These are phyloP conservation scores for Fomitopsis serialis DNA, from an alignment of 768 basidiomycete species.

Conservation along the genomic window DNA sequence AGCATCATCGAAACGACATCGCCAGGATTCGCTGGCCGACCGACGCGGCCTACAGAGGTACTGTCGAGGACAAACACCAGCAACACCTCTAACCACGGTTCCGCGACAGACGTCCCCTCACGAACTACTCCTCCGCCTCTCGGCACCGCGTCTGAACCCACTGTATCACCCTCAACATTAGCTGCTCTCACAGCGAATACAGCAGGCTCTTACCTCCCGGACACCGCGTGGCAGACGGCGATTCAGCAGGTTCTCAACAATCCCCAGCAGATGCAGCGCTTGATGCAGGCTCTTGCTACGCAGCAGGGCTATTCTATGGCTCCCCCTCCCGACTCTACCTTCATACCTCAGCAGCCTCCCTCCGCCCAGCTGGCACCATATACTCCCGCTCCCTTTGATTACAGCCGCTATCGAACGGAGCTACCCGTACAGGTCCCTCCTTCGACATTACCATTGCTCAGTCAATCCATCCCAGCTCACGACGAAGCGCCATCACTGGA, in stretches of 20 bases:
- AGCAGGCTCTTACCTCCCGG: conserved; percentile 1
- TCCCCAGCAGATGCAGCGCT: conserved; percentile 52
- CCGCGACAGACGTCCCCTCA: conserved; percentile 1
- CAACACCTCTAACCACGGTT: conserved; percentile 1
- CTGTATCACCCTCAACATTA: background rate
- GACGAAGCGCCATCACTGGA: conserved; percentile 25
- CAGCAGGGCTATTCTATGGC: conserved; percentile 13
- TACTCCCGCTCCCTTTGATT: conserved; percentile 6
- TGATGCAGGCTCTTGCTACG: conserved; percentile 27
- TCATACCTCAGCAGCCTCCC: background rate
- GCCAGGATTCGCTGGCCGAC: conserved; percentile 1
- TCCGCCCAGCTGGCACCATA: conserved; percentile 9
- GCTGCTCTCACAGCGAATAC: conserved; percentile 2
- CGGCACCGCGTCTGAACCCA: conserved; percentile 1
- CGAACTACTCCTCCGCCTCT: background rate
- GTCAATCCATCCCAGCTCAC: conserved; percentile 16
- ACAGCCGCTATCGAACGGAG: conserved; percentile 12
- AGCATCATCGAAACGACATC: conserved; percentile 1
- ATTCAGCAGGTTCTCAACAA: conserved; percentile 46
- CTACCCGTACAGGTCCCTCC: conserved; percentile 17
- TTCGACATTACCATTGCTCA: conserved; percentile 20
- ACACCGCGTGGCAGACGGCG: conserved; percentile 45
- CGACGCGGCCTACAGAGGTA: conserved; percentile 2
- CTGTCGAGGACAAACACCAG: conserved; percentile 1
- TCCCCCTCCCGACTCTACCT: conserved; percentile 2